Evolutionary conservation across 2,329 filamentous ascomycete species (phyloP).

Genomic region (Bisporella sp.): DNA sequence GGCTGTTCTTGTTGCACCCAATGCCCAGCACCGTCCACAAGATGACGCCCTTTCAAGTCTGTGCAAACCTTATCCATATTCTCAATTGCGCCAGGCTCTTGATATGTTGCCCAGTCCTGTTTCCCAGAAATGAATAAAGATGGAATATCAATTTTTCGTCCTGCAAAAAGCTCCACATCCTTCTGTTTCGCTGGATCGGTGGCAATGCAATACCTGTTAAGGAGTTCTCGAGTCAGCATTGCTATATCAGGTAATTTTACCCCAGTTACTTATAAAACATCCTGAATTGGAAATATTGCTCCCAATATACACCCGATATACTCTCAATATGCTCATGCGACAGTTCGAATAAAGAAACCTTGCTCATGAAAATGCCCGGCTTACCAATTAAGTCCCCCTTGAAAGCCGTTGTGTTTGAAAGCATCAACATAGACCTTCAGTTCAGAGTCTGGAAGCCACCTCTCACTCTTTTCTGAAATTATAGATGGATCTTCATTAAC

Average conservation of each 20-base stretch:
- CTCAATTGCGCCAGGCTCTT: constrained; percentile 58
- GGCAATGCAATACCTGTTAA: constrained; percentile 58
- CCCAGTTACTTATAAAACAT: too few species aligned
- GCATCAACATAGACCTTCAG: constrained; percentile 54
- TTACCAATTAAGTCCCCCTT: constrained; percentile 41
- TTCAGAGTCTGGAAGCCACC: constrained; percentile 53
- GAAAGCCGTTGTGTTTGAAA: constrained; percentile 55
- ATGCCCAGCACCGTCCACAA: constrained; percentile 57
- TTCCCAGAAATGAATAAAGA: constrained; percentile 54
- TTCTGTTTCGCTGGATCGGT: constrained; percentile 40
- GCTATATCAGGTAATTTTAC: too few species aligned
- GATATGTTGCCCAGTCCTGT: constrained; percentile 62
- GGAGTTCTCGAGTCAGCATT: too few species aligned
- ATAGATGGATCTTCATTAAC: constrained; percentile 35
- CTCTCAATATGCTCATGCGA: too few species aligned
- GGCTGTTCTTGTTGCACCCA: constrained; percentile 65
- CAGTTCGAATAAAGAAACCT: too few species aligned
- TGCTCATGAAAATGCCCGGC: too few species aligned
- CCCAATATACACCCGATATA: too few species aligned
- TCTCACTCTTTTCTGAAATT: constrained; percentile 28
- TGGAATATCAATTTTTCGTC: constrained; percentile 51
- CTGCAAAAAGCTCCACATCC: constrained; percentile 53
- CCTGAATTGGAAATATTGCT: too few species aligned
- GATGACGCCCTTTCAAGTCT: constrained; percentile 43
- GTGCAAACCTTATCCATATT: constrained; percentile 44